A percentile compares a stretch with the other conserved stretches of the same genome.
phyloP scores from a whole-genome alignment of 331 rosid species.

The Pyracantha coccinea region DNA sequence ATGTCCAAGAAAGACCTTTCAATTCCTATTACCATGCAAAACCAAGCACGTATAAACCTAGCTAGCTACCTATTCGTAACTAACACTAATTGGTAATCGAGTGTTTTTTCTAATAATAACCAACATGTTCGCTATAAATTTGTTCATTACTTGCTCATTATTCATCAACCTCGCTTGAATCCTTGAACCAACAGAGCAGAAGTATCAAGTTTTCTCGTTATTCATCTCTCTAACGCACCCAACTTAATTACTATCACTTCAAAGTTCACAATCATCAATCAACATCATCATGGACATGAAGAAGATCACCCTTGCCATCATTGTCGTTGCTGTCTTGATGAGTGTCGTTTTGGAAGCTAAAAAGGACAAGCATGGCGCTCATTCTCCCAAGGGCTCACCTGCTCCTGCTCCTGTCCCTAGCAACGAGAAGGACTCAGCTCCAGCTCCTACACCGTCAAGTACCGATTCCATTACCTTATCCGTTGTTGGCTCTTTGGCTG shows the following conservation, averaged over 20 bases:
- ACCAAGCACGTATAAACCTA: neutral
- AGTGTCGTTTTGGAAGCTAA: slow-evolving; percentile 6
- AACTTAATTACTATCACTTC: neutral
- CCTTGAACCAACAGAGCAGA: neutral
- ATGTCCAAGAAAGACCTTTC: neutral
- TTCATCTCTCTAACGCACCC: neutral
- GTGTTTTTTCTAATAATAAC: neutral
- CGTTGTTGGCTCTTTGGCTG: slow-evolving; percentile 40
- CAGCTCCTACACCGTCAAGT: slow-evolving; percentile 23
- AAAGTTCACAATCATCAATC: neutral
- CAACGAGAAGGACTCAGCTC: slow-evolving; percentile 14
- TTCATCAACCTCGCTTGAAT: neutral
- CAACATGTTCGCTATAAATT: neutral
- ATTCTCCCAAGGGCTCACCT: neutral
- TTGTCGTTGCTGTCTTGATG: slow-evolving; percentile 40
- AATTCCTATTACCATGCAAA: neutral
- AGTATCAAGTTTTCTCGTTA: neutral
- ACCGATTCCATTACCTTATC: slow-evolving; percentile 26
- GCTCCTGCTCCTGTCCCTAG: neutral
- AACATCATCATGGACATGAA: slow-evolving; percentile 35
- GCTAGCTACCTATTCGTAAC: neutral
- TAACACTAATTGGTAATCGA: neutral
- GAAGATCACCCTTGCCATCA: slow-evolving; percentile 36
- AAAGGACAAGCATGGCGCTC: too few relatives aligned
- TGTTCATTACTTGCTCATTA: neutral